Base-by-base conservation (phyloP, 1,139 yeast genomes). In the Torulaspora pretoriensis region DNA sequence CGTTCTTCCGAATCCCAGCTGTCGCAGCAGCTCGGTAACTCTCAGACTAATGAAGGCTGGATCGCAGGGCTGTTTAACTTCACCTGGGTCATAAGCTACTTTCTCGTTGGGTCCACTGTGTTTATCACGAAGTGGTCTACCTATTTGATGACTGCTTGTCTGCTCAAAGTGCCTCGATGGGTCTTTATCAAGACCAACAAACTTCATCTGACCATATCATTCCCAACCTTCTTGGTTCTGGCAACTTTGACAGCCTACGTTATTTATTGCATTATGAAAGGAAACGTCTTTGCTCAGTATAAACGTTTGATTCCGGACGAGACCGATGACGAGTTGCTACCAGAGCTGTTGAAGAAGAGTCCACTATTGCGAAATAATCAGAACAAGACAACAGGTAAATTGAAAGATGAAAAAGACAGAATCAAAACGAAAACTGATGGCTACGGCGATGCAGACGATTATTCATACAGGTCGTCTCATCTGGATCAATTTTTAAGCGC, bases 401-500 rank as follows among this genome's bases (percentile, higher is more conserved):
- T 17, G 22, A 35, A 14, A 9, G 42, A 35, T 17, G 40, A 38
- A 24, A 40, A 40, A 17, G 37, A 23, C 13, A 39, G 37, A 8
- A 40, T 31, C 8, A 40, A 30, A 8, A 32, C 32, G 16, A 28
- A 25, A n/a, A 30, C 36, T 9, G 32, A 24, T 19, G 39, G 38
- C n/a, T 31, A 39, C 12, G 38, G 35, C 10, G 37, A 38, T 27
- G 29, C 46, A 5, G 46, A 45, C 17, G 49, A 50, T 26, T 51
- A 53, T 22, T 48, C 52, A 4, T 45, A 50, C 12, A 46, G 54
- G 9, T 49, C 64, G 3, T 75, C 80, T 22, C 90, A 89, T 60
- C 69, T 92, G 47, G 97, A 92, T 62, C 96, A 90, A 60, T 92
- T 92, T 56, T 68, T 92, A 39, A 77, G 86, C 45, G 97, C 97